Conservation (phyloP, 2,329 filamentous ascomycete genomes). For the Blumeriella jaapii region DNA sequence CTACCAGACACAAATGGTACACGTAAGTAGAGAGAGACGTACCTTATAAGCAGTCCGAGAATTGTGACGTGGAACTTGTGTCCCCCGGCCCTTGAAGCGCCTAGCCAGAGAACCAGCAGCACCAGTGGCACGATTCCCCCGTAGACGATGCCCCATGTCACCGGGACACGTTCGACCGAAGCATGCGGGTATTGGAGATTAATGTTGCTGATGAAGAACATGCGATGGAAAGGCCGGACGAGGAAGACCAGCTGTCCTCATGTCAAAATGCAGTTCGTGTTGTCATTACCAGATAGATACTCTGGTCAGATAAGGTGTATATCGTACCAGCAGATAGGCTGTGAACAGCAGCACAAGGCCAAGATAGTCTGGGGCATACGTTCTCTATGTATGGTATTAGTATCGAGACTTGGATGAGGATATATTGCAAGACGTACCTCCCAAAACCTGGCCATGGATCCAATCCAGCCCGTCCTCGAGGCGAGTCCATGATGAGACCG, state of each 20-base stretch:
- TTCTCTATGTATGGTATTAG: conserved; percentile 41
- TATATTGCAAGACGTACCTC: conserved; percentile 14
- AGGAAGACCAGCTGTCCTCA: conserved; percentile 48
- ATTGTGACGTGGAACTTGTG: conserved; percentile 82
- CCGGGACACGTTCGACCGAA: conserved; percentile 68
- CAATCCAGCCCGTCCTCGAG: conserved; percentile 21
- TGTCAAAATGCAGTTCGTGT: background rate
- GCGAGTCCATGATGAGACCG: conserved; percentile 16
- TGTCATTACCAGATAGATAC: no score
- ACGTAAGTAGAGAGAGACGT: background rate
- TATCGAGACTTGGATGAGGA: conserved; percentile 1
- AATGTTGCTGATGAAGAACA: conserved; percentile 83
- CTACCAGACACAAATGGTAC: conserved; percentile 1
- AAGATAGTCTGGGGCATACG: conserved; percentile 81
- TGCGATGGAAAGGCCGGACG: conserved; percentile 80
- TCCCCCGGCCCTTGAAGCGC: conserved; percentile 45
- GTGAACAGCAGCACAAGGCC: conserved; percentile 61
- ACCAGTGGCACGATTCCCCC: conserved; percentile 60
- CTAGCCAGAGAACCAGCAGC: conserved; percentile 54
- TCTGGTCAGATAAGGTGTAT: no score
- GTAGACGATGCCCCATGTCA: conserved; percentile 54
- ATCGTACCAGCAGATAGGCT: conserved; percentile 52
- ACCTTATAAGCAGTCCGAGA: conserved; percentile 64
- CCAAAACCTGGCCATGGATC: conserved; percentile 27
- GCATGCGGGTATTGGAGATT: conserved; percentile 81